These are phyloP conservation scores for Grosmannia penicillata DNA, from an alignment of 2,329 filamentous ascomycete genomes.

Conservation along the genomic window DNA sequence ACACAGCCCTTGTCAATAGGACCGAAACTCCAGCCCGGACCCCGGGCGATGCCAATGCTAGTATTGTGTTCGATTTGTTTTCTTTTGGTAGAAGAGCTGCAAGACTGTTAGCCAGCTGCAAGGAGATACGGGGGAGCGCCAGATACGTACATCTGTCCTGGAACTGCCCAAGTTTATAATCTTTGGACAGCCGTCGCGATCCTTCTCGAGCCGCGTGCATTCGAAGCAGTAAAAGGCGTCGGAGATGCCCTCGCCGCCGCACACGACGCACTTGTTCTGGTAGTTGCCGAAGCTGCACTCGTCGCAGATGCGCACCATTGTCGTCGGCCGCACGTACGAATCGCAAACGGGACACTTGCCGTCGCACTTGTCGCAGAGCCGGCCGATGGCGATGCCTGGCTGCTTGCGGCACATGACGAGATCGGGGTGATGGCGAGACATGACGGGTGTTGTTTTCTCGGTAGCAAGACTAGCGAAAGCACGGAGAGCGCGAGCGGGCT, in stretches of 20 bases:
- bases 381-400: constrained; percentile 91
- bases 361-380: constrained; percentile 98
- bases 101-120: not conserved
- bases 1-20: not conserved
- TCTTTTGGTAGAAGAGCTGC: constrained; percentile 51
- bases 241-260: constrained; percentile 86
- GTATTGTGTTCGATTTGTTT: constrained; percentile 47
- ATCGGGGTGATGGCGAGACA: constrained; percentile 95
- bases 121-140: no score
- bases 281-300: constrained; percentile 99
- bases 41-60: constrained; percentile 34
- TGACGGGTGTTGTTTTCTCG: no score
- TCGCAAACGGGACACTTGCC: constrained; percentile 99
- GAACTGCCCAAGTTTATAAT: constrained; percentile 97
- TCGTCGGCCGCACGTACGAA: constrained; percentile 95
- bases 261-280: constrained; percentile 99
- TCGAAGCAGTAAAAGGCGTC: constrained; percentile 99
- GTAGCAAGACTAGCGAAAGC: no score
- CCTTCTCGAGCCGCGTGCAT: constrained; percentile 92
- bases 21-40: constrained; percentile 22
- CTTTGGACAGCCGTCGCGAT: constrained; percentile 94
- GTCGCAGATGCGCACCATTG: constrained; percentile 95
- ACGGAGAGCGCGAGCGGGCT: no score
- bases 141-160: constrained; percentile 66
- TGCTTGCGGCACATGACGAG: constrained; percentile 99